Evolutionary conservation across 208 protist genomes (phyloP).

Genomic region (Leishmania turanica): DNA sequence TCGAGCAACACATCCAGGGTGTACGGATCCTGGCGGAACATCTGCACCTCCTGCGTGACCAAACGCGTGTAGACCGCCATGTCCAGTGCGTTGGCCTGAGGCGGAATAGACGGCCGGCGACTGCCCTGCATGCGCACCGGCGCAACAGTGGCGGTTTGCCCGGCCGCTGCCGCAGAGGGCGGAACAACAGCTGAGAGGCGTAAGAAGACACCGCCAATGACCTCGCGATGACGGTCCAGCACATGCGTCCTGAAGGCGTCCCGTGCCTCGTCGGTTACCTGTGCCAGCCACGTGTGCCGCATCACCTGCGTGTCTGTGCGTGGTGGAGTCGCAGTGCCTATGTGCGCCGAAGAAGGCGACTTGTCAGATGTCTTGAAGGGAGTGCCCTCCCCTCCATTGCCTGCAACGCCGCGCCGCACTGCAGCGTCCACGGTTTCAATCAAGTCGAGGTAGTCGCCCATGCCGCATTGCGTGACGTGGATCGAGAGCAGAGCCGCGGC

Average conservation of each 20-base stretch:
- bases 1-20: slow-evolving; percentile 52
- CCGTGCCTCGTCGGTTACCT: slow-evolving; percentile 51
- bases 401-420: slow-evolving; percentile 1
- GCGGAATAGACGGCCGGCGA: slow-evolving; percentile 20
- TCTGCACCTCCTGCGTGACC: slow-evolving; percentile 52
- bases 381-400: background rate
- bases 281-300: slow-evolving; percentile 47
- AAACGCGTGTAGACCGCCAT: slow-evolving; percentile 51
- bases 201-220: slow-evolving; percentile 43
- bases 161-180: slow-evolving; percentile 22
- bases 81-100: slow-evolving; percentile 48
- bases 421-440: slow-evolving; percentile 32
- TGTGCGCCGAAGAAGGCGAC: background rate
- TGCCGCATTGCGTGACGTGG: slow-evolving; percentile 36
- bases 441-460: slow-evolving; percentile 44
- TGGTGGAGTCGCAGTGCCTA: background rate
- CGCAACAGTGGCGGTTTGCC: slow-evolving; percentile 26
- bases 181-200: slow-evolving; percentile 46
- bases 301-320: slow-evolving; percentile 29
- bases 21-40: slow-evolving; percentile 67
- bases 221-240: slow-evolving; percentile 70
- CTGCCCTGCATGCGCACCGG: slow-evolving; percentile 24
- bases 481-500: slow-evolving; percentile 23
- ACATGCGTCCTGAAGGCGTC: slow-evolving; percentile 59
- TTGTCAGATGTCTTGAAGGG: background rate